Base-by-base conservation (phyloP, 257 asterid genomes). In the Knoxia roxburghii region DNA sequence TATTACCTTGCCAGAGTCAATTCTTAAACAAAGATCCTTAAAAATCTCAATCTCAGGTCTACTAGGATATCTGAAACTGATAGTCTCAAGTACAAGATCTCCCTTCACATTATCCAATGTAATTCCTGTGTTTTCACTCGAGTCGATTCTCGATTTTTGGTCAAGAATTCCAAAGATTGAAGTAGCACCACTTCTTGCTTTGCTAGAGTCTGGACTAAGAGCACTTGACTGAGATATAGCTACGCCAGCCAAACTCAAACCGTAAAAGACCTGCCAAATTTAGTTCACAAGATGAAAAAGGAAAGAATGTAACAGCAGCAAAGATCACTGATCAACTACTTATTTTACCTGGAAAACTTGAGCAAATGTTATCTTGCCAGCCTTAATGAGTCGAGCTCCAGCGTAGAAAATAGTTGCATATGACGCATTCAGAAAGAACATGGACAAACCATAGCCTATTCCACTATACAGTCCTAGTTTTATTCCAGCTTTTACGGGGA, bases 21-120 rank as follows among this genome's bases (percentile, higher is more conserved):
- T 76, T 68, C 61, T n/a, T 69, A 86, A 77, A 84, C 85, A 81
- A 48, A 87, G 72, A 63, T 87, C 87, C 55, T 30, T 74, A 27
- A 89, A 80, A 66, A 89, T 76, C 58, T 78, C 74, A 68, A 87
- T 79, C 66, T 87, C 83, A 2, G 88, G 95, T 67, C 97, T 76
- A 30, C 67, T 76, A 0, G 97, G 95, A 72, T 89, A 87, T 64
- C 33, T 85, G 43, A 89, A 89, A 70, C 80, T 37, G 68, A 89
- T 79, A 65, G 81, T 83, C 51, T 64, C 75, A 61, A 89, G 78
- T 32, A 48, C 78, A 21, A 89, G 61, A 26, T 89, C 90, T n/a
- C 94, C 95, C 72, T 74, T 79, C 6, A 89, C 72, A 68, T 33
- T 68, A 18, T 82, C 82, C 29, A 84, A 40, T 0, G 53, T 67